phyloP scores from a whole-genome alignment of 371 early-diverging fungal species.

The Lichtheimia ornata region DNA sequence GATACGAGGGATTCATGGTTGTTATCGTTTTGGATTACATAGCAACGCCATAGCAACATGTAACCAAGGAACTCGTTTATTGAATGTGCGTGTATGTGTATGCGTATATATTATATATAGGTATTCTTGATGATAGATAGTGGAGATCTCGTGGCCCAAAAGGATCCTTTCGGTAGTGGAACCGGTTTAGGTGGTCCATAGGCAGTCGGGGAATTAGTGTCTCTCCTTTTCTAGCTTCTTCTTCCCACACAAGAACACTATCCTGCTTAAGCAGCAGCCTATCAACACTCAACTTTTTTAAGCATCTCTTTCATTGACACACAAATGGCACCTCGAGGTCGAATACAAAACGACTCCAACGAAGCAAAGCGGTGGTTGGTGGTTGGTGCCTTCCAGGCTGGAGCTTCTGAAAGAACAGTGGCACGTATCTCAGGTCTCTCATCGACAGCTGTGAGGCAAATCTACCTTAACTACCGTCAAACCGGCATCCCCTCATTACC shows the following conservation, averaged over 20 bases:
- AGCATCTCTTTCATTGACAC: neutral
- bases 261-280: neutral
- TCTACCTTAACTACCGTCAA: slow-evolving; percentile 39
- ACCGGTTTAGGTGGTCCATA: no score
- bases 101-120: no score
- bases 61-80: no score
- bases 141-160: no score
- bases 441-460: slow-evolving; percentile 45
- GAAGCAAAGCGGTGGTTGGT: slow-evolving; percentile 54
- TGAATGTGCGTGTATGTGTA: no score
- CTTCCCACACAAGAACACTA: slow-evolving; percentile 2
- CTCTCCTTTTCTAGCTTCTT: neutral
- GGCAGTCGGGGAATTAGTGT: no score
- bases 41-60: no score
- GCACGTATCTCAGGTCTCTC: slow-evolving; percentile 49
- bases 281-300: neutral
- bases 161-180: no score
- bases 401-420: slow-evolving; percentile 43
- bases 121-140: no score
- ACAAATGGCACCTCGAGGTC: slow-evolving; percentile 9
- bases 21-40: no score
- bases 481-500: slow-evolving; percentile 45
- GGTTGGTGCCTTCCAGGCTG: slow-evolving; percentile 49
- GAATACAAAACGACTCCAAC: slow-evolving; percentile 15
- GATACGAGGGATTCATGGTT: no score